These are phyloP conservation scores for Lactifluus echinatus DNA, from an alignment of 768 basidiomycete genomes.

Conservation along the genomic window DNA sequence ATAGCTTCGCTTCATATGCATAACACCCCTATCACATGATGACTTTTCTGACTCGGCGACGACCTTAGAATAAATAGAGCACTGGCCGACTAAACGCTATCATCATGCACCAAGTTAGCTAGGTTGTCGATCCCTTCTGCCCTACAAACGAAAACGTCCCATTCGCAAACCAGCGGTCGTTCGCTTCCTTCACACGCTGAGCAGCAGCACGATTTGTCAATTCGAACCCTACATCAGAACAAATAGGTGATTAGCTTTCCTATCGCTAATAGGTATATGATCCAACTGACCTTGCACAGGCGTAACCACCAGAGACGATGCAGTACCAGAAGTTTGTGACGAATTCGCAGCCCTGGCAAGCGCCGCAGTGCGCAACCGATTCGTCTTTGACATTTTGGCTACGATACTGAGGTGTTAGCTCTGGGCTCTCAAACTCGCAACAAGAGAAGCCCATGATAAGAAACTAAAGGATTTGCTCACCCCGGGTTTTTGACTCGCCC, in stretches of 20 bases:
- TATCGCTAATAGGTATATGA: neutral
- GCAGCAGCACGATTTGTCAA: slow-evolving; percentile 86
- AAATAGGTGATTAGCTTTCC: neutral
- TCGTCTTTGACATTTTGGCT: slow-evolving; percentile 96
- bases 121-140: slow-evolving; percentile 34
- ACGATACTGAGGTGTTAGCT: slow-evolving; percentile 11
- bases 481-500: slow-evolving; percentile 86
- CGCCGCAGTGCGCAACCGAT: slow-evolving; percentile 82
- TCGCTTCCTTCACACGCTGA: slow-evolving; percentile 89
- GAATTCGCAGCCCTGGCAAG: slow-evolving; percentile 67
- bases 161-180: slow-evolving; percentile 91
- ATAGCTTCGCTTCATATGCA: neutral
- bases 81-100: neutral
- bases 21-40: neutral
- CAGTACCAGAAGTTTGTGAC: slow-evolving; percentile 62
- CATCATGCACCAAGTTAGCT: neutral
- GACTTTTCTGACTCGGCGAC: neutral
- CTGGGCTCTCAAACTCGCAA: neutral
- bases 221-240: slow-evolving; percentile 61
- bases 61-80: neutral
- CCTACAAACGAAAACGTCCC: slow-evolving; percentile 78
- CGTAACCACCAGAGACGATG: slow-evolving; percentile 88
- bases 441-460: neutral
- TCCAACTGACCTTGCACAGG: slow-evolving; percentile 75
- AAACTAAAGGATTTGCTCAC: slow-evolving; percentile 39